These are phyloP conservation scores for Yamadazyma buinensis DNA, from an alignment of 1,139 yeast genomes.

Conservation along the genomic window DNA sequence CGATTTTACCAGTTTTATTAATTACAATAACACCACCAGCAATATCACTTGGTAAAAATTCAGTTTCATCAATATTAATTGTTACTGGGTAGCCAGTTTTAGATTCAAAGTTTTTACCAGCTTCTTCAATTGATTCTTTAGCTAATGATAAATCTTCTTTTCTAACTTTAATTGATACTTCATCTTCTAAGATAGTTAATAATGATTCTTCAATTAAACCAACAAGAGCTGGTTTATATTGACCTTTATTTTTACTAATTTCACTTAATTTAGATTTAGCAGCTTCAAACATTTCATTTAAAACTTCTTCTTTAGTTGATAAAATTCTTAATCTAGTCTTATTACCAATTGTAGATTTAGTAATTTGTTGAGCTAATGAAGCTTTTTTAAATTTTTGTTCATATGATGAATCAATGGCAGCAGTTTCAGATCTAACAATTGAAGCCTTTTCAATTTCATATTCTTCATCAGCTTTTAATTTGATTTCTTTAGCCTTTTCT, in stretches of 20 bases:
- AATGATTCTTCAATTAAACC: constrained; percentile 85
- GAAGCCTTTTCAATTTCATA: constrained; percentile 97
- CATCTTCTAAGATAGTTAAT: constrained; percentile 68
- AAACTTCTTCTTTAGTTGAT: constrained; percentile 78
- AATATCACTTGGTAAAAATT: constrained; percentile 54
- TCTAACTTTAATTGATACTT: constrained; percentile 63
- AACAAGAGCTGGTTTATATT: constrained; percentile 66
- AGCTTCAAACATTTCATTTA: constrained; percentile 68
- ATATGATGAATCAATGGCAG: constrained; percentile 78
- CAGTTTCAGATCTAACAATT: constrained; percentile 87
- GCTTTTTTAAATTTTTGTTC: constrained; percentile 89
- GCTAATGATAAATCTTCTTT: constrained; percentile 65
- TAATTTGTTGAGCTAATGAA: constrained; percentile 87
- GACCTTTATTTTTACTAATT: constrained; percentile 42
- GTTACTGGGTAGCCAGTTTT: constrained; percentile 50
- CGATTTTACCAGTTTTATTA: constrained; percentile 76
- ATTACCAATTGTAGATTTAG: constrained; percentile 92
- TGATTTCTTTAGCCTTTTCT: constrained; percentile 96
- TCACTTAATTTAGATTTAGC: constrained; percentile 62
- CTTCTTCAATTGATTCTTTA: constrained; percentile 58
- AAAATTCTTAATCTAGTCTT: constrained; percentile 90
- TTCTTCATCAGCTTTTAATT: constrained; percentile 95
- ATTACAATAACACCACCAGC: constrained; percentile 85
- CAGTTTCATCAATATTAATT: constrained; percentile 51
- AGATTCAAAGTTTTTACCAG: constrained; percentile 60